Evolutionary conservation across 1,284 basidiomycete species (phyloP), one percentile per base, ranked within the genome.

Genomic region (Gomphus bonarii): DNA sequence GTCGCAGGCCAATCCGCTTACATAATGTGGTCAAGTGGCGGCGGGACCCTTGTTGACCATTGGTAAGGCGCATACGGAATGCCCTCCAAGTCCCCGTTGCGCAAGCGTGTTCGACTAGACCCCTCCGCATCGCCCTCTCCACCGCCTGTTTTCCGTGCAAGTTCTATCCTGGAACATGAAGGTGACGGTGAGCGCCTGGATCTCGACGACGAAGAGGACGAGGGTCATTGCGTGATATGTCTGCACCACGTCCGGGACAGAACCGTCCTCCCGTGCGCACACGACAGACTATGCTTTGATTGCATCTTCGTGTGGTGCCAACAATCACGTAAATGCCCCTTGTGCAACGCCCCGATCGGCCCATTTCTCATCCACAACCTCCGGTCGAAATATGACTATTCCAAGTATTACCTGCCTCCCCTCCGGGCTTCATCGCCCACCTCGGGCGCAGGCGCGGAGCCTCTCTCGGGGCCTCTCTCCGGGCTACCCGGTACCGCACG

Each of bases 241-340:
- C 71, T 95, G 33, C 88, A 93, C 65, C 63, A 73, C 4, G 71
- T 91, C 50, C 72, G 76, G n/a, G 90, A 94, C 70, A 74, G 86
- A 46, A 85, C 91, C 0, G 78, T 92, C 46, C 74, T 92, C 20
- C 87, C 73, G 5, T 95, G 91, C 67, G 85, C 87, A 0, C 91
- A 95, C 71, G 69, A 72, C 48, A 84, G 88, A 65, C 94, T 93
- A 66, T 95, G 91, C 65, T 93, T 94, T 63, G 86, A 88, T 59
- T 95, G 91, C 67, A 77, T 94, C 16, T 73, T 86, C 47, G 72
- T 91, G 1, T 94, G 91, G 91, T 36, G 40, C 88, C 85, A 80
- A 36, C 84, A 87, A 72, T 88, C 84, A 3, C 75, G 84, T 43
- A 74, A 80, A 63, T 95, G 91, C 66, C 91, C 91, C 0, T 73